These are phyloP conservation scores for Arthrobotrys conoides DNA, from an alignment of 2,329 filamentous ascomycete species.

Conservation along the genomic window DNA sequence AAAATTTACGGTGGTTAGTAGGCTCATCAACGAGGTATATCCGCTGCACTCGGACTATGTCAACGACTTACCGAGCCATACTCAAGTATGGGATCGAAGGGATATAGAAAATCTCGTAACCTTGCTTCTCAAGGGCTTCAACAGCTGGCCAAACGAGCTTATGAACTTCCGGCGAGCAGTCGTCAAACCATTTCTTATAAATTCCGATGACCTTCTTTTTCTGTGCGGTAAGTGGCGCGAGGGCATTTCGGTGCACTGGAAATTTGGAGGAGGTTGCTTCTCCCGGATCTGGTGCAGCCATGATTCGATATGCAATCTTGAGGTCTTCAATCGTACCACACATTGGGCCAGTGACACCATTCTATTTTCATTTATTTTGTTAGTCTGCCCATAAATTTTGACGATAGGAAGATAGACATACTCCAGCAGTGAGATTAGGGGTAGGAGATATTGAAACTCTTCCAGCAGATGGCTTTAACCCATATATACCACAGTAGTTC, in stretches of 20 bases:
- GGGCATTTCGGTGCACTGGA: slow-evolving; percentile 71
- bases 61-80: slow-evolving; percentile 37
- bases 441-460: slow-evolving; percentile 75
- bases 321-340: slow-evolving; percentile 83
- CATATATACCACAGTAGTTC: slow-evolving; percentile 80
- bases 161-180: slow-evolving; percentile 76
- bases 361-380: slow-evolving; percentile 20
- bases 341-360: slow-evolving; percentile 79
- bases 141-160: slow-evolving; percentile 72
- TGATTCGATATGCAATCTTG: slow-evolving; percentile 83
- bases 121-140: slow-evolving; percentile 72
- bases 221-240: slow-evolving; percentile 65
- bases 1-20: background rate
- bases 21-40: no score
- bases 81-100: slow-evolving; percentile 72
- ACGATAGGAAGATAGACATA: slow-evolving; percentile 61
- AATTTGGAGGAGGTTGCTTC: slow-evolving; percentile 76
- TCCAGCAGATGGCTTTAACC: slow-evolving; percentile 79
- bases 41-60: background rate
- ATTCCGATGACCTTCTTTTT: slow-evolving; percentile 78
- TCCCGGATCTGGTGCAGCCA: slow-evolving; percentile 79
- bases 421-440: slow-evolving; percentile 69
- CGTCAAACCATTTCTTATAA: slow-evolving; percentile 77
- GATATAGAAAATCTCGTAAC: slow-evolving; percentile 75
- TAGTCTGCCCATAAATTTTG: background rate